A percentile compares a stretch with the other conserved stretches of the same genome.
These are phyloP conservation scores for Mortierella sp. DNA, from an alignment of 371 early-diverging fungal genomes.

Conservation along the genomic window DNA sequence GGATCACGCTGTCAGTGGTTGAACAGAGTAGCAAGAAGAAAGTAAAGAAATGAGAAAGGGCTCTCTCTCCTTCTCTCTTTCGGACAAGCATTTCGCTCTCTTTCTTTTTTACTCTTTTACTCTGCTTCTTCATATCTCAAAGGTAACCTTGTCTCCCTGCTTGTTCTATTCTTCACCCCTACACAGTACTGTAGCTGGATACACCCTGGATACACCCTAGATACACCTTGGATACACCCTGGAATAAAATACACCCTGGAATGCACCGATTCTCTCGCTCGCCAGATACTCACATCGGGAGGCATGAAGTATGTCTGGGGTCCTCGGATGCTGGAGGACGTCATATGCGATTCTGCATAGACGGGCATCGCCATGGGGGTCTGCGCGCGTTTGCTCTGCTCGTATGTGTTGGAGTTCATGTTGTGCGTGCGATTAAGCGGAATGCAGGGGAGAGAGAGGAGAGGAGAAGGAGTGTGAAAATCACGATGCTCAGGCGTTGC, in stretches of 20 bases:
- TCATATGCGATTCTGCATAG: conserved; percentile 5
- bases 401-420: conserved; percentile 4
- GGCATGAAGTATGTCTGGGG: conserved; percentile 5
- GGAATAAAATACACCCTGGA: neutral
- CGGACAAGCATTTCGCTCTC: neutral
- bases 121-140: neutral
- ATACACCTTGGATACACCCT: too few relatives aligned
- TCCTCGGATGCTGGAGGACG: neutral
- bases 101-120: neutral
- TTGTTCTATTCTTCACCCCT: neutral
- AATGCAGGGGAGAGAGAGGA: neutral
- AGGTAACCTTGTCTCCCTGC: neutral
- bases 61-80: neutral
- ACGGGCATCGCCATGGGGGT: conserved; percentile 1
- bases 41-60: neutral
- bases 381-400: conserved; percentile 9
- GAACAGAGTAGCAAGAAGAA: neutral
- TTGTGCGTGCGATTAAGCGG: neutral
- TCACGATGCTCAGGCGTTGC: neutral
- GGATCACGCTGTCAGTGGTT: conserved; percentile 24
- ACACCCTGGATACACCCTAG: neutral
- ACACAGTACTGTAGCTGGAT: neutral
- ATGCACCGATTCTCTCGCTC: neutral
- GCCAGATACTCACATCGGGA: neutral
- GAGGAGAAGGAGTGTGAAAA: neutral